phyloP scores from a whole-genome alignment of 441 rosid species.

The Viola pubescens region DNA sequence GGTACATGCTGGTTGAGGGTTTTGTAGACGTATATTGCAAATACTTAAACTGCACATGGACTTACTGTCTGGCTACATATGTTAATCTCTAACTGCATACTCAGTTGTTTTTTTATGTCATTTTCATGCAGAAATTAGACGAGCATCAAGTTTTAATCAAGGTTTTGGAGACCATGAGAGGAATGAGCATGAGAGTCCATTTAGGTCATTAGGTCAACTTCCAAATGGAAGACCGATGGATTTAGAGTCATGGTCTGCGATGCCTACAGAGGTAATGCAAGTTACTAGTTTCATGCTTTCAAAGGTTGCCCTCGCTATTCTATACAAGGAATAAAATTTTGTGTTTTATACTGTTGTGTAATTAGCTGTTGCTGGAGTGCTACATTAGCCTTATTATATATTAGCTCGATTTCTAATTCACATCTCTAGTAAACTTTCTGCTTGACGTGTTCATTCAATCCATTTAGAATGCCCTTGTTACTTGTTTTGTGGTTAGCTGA shows the following conservation, averaged over 20 bases:
- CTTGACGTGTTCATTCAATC: too few species aligned
- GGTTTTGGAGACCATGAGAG: slow-evolving; percentile 64
- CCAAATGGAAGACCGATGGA: slow-evolving; percentile 68
- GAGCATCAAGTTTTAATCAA: slow-evolving; percentile 39
- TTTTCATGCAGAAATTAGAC: slow-evolving; percentile 66
- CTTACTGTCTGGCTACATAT: background rate
- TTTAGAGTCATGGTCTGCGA: slow-evolving; percentile 64
- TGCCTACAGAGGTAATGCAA: slow-evolving; percentile 76
- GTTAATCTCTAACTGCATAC: background rate
- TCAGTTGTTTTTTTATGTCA: slow-evolving; percentile 5
- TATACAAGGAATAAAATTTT: background rate
- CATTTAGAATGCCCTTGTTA: too few species aligned
- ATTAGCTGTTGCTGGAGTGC: background rate
- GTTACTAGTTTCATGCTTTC: slow-evolving; percentile 7
- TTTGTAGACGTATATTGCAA: too few species aligned
- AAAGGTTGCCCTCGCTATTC: background rate
- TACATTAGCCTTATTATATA: too few species aligned
- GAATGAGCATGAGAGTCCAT: slow-evolving; percentile 77
- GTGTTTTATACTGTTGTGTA: background rate
- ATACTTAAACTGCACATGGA: too few species aligned
- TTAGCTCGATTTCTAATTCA: background rate
- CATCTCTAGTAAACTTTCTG: background rate
- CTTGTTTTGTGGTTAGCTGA: too few species aligned
- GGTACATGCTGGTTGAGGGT: too few species aligned
- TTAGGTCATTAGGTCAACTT: slow-evolving; percentile 63